Conservation (phyloP, 148 eudicot genomes). For the Euryodendron excelsum region DNA sequence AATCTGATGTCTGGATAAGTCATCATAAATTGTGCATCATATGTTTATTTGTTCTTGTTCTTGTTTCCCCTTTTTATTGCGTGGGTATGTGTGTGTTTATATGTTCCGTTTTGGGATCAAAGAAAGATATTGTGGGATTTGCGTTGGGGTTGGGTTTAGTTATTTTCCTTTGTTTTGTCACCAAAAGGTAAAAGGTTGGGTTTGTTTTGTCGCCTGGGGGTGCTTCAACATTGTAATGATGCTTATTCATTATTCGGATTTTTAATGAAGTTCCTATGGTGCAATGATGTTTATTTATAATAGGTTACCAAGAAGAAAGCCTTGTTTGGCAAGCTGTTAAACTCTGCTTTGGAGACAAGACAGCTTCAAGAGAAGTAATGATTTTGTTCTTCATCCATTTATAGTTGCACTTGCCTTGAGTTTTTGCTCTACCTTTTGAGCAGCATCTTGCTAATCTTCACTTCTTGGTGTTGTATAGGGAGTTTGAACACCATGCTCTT, state of each 20-base stretch:
- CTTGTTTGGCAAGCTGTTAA: conserved; percentile 36
- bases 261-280: not conserved
- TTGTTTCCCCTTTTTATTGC: not conserved
- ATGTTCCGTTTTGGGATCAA: not conserved
- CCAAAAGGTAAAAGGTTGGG: too few relatives aligned
- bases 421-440: conserved; percentile 1
- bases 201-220: not conserved
- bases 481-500: conserved; percentile 53
- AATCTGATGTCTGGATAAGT: not conserved
- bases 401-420: not conserved
- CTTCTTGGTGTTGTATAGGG: conserved; percentile 34
- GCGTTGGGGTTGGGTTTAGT: not conserved
- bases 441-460: conserved; percentile 17
- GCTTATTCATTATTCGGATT: not conserved
- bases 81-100: not conserved
- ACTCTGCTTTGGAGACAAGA: conserved; percentile 40
- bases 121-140: not conserved
- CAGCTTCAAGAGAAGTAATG: conserved; percentile 62
- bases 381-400: not conserved
- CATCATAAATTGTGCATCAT: not conserved
- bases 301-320: conserved; percentile 48
- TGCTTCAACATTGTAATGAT: too few relatives aligned
- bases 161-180: not conserved
- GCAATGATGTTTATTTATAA: not conserved
- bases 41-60: not conserved